These are phyloP conservation scores for Inga leiocalycina DNA, from an alignment of 306 rosid genomes.

Conservation along the genomic window DNA sequence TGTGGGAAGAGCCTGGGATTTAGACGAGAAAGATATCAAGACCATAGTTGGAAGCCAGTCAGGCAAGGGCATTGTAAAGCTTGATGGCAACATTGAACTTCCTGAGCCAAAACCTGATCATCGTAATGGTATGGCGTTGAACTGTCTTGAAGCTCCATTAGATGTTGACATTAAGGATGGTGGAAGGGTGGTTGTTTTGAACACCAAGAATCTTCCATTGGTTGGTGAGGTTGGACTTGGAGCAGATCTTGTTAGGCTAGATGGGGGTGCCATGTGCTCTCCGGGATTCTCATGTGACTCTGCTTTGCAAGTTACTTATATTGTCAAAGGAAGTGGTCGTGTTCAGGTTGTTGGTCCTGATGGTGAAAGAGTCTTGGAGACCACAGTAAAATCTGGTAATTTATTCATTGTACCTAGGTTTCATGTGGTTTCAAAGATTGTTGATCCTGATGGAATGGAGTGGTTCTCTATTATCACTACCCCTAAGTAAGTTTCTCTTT, in stretches of 20 bases:
- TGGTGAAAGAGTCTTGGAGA: neutral
- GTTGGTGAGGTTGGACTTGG: neutral
- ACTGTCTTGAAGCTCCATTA: neutral
- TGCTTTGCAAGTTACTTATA: neutral
- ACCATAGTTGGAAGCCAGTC: neutral
- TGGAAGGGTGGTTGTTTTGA: neutral
- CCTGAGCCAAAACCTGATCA: neutral
- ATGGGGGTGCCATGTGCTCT: neutral
- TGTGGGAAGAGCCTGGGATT: neutral
- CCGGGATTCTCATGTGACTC: neutral
- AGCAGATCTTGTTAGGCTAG: neutral
- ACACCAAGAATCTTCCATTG: neutral
- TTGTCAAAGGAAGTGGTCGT: neutral
- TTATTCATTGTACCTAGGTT: neutral
- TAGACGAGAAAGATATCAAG: neutral
- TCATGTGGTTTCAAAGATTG: neutral
- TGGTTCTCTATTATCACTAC: constrained; percentile 3
- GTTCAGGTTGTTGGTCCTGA: neutral
- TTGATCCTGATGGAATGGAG: neutral
- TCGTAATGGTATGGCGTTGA: neutral
- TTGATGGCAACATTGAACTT: neutral
- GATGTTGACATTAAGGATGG: neutral
- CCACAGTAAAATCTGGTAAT: neutral
- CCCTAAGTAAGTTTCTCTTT: neutral
- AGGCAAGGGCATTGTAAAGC: neutral